A percentile compares a stretch with the other conserved stretches of the same genome.
phyloP scores from a whole-genome alignment of 495 filamentous ascomycete species.

The Talaromyces thailandensis region DNA sequence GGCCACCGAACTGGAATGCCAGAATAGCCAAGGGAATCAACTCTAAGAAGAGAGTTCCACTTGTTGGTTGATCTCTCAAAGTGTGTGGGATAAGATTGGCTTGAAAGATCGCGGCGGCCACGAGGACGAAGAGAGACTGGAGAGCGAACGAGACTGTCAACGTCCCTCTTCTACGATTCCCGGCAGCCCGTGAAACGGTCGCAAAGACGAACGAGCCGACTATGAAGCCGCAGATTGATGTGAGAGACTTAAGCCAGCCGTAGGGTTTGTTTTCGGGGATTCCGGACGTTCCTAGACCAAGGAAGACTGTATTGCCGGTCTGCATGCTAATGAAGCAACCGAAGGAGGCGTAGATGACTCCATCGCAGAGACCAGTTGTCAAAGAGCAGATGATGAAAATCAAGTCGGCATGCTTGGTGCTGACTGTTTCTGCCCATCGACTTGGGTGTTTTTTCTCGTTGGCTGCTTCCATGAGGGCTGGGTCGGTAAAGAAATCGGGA shows the following conservation, averaged over 20 bases:
- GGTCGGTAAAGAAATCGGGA: neutral
- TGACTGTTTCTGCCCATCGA: slow-evolving; percentile 31
- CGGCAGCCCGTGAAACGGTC: slow-evolving; percentile 21
- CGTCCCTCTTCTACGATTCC: slow-evolving; percentile 38
- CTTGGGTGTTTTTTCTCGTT: neutral
- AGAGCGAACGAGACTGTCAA: slow-evolving; percentile 47
- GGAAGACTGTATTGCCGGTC: slow-evolving; percentile 60
- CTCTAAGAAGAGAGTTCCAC: slow-evolving; percentile 31
- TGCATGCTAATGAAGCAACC: slow-evolving; percentile 56
- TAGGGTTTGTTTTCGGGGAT: slow-evolving; percentile 42
- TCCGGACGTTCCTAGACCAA: slow-evolving; percentile 51
- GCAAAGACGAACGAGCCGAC: slow-evolving; percentile 44
- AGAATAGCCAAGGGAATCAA: slow-evolving; percentile 53
- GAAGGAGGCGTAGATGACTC: slow-evolving; percentile 53
- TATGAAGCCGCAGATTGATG: slow-evolving; percentile 48
- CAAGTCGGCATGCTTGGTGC: slow-evolving; percentile 37
- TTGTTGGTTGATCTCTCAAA: slow-evolving; percentile 12
- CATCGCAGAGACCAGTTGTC: slow-evolving; percentile 52
- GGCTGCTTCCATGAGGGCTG: neutral
- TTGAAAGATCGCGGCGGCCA: slow-evolving; percentile 51
- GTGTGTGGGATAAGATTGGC: slow-evolving; percentile 35
- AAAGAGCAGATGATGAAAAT: slow-evolving; percentile 48
- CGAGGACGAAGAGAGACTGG: slow-evolving; percentile 44
- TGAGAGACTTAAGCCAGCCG: slow-evolving; percentile 55
- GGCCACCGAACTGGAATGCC: slow-evolving; percentile 62